These are phyloP conservation scores for Lipomyces sp. DNA, from an alignment of 805 yeast genomes.

Conservation along the genomic window DNA sequence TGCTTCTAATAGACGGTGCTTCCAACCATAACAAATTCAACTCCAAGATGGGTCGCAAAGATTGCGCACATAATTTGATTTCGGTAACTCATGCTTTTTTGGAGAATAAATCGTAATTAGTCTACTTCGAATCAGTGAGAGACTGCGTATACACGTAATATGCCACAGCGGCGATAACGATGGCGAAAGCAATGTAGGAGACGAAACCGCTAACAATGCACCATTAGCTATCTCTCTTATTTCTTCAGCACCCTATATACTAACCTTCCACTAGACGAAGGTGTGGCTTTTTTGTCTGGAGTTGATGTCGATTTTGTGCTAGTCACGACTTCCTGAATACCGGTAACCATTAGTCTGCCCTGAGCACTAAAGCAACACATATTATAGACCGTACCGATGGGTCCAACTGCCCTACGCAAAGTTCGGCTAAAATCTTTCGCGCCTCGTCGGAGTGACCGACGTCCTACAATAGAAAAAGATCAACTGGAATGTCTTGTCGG, in stretches of 20 bases:
- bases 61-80: neutral
- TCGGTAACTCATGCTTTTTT: neutral
- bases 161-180: conserved; percentile 18
- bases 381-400: conserved; percentile 45
- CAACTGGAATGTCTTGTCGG: neutral
- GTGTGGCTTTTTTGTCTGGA: neutral
- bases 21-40: neutral
- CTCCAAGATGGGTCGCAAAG: neutral
- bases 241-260: neutral
- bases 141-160: conserved; percentile 16
- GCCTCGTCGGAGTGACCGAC: conserved; percentile 99
- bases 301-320: conserved; percentile 11
- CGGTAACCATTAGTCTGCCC: neutral
- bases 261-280: conserved; percentile 13
- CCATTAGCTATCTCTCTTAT: neutral
- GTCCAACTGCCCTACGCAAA: conserved; percentile 80
- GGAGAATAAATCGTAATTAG: neutral
- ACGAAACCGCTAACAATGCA: conserved; percentile 10
- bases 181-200: conserved; percentile 12
- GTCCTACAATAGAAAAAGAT: conserved; percentile 53
- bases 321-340: conserved; percentile 3
- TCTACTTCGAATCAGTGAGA: neutral
- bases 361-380: neutral
- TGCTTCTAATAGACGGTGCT: neutral
- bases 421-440: conserved; percentile 67